phyloP scores from a whole-genome alignment of 805 yeast species.

The Metschnikowia henanensis region DNA sequence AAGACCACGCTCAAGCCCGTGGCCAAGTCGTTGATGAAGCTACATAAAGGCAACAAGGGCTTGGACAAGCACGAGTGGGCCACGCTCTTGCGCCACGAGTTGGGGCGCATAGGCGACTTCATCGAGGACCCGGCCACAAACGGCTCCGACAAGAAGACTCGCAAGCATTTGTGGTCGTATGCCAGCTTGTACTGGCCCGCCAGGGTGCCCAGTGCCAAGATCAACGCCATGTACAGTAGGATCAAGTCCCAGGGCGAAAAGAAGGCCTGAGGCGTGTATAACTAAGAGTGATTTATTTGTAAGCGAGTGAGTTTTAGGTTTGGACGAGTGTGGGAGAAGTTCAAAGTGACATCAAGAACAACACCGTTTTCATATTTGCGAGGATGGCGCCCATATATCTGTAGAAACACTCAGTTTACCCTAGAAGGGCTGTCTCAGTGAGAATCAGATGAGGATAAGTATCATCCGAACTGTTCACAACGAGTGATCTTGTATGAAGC shows the following conservation, averaged over 20 bases:
- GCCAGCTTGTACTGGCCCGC: conserved; percentile 89
- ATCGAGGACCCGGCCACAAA: conserved; percentile 44
- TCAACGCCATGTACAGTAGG: conserved; percentile 74
- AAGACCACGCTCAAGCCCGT: conserved; percentile 63
- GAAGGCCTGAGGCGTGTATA: conserved; percentile 7
- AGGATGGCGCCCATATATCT: too few relatives aligned
- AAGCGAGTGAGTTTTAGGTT: too few relatives aligned
- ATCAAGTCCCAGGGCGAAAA: conserved; percentile 34
- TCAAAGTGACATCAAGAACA: too few relatives aligned
- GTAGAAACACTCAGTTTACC: too few relatives aligned
- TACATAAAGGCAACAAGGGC: conserved; percentile 72
- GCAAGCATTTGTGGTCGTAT: conserved; percentile 80
- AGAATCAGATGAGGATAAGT: too few relatives aligned
- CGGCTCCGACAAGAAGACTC: conserved; percentile 35
- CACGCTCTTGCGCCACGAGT: conserved; percentile 61
- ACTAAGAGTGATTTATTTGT: too few relatives aligned
- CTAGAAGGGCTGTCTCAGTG: too few relatives aligned
- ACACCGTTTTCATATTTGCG: too few relatives aligned
- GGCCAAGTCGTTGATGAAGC: conserved; percentile 59
- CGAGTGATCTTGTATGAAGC: too few relatives aligned
- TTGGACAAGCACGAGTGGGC: conserved; percentile 80
- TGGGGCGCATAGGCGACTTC: conserved; percentile 71
- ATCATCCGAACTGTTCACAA: too few relatives aligned
- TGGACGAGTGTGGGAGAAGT: too few relatives aligned
- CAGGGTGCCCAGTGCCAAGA: conserved; percentile 69